Percentiles rank a stretch among this genome's conserved stretches.
phyloP scores from a whole-genome alignment of 2,329 filamentous ascomycete genomes.

The Domatiomyces globalis region DNA sequence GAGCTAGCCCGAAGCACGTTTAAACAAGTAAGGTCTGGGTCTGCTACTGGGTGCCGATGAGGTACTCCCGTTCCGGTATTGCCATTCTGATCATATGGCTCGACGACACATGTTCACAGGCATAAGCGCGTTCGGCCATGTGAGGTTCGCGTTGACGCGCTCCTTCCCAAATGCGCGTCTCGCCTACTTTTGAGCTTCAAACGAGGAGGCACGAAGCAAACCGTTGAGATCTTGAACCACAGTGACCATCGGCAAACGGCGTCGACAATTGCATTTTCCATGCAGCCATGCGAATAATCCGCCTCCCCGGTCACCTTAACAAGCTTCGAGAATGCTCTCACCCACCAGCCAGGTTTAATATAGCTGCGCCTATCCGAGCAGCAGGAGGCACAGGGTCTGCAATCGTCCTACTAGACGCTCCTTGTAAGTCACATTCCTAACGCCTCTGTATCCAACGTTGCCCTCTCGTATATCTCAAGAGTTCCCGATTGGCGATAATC shows the following conservation, averaged over 20 bases:
- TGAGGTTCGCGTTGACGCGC: not conserved
- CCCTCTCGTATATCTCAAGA: not conserved
- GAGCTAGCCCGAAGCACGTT: not conserved
- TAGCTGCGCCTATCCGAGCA: not conserved
- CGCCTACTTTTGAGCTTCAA: not conserved
- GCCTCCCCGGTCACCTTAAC: not conserved
- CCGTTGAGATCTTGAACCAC: not conserved
- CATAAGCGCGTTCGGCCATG: too few relatives aligned
- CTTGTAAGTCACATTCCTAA: not conserved
- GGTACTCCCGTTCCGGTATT: too few relatives aligned
- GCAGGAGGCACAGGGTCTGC: not conserved
- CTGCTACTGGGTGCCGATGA: too few relatives aligned
- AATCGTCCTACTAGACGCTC: not conserved
- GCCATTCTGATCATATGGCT: too few relatives aligned
- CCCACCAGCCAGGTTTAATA: not conserved
- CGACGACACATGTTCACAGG: too few relatives aligned
- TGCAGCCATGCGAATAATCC: not conserved
- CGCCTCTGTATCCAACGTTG: not conserved
- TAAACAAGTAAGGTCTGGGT: not conserved
- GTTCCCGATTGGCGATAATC: not conserved
- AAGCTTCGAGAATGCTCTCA: not conserved
- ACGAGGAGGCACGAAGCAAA: not conserved
- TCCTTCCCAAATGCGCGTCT: not conserved
- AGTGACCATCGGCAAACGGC: not conserved
- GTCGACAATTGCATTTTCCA: not conserved